These are phyloP conservation scores for Penicillium aurantiogriseum DNA, from an alignment of 2,329 filamentous ascomycete genomes.

Conservation along the genomic window DNA sequence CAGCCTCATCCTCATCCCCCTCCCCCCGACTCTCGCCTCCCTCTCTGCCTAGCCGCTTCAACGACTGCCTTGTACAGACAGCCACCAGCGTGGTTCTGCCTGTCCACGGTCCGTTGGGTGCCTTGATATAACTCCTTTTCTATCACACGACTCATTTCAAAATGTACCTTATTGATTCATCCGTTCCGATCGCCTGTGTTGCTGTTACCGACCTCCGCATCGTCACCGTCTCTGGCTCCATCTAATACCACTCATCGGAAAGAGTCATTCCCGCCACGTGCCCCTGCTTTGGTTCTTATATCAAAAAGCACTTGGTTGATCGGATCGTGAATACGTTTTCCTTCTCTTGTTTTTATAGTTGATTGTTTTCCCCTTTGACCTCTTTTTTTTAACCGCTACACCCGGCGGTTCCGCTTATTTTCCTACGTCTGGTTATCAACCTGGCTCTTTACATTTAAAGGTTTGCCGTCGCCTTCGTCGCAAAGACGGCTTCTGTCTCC, in stretches of 20 bases:
- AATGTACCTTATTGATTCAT: conserved; percentile 41
- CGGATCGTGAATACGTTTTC: conserved; percentile 19
- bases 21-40: conserved; percentile 1
- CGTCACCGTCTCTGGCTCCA: conserved; percentile 23
- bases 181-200: conserved; percentile 40
- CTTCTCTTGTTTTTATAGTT: conserved; percentile 13
- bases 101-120: conserved; percentile 34
- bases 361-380: conserved; percentile 5
- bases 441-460: conserved; percentile 25
- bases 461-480: conserved; percentile 27
- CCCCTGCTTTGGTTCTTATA: conserved; percentile 14
- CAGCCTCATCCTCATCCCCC: background rate
- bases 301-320: conserved; percentile 26
- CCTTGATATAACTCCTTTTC: conserved; percentile 23
- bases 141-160: conserved; percentile 27
- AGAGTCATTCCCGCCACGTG: conserved; percentile 20
- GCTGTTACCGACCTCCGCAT: conserved; percentile 35
- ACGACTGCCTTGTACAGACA: conserved; percentile 32
- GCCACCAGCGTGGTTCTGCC: conserved; percentile 31
- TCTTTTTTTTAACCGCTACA: conserved; percentile 5
- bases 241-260: conserved; percentile 19
- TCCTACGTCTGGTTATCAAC: conserved; percentile 14
- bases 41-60: conserved; percentile 16
- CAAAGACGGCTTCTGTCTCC: conserved; percentile 28
- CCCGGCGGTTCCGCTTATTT: conserved; percentile 8